Evolutionary conservation across 2,329 filamentous ascomycete genomes (phyloP), one percentile per base, ranked within the genome.

Genomic region (Grosmannia penicillata): DNA sequence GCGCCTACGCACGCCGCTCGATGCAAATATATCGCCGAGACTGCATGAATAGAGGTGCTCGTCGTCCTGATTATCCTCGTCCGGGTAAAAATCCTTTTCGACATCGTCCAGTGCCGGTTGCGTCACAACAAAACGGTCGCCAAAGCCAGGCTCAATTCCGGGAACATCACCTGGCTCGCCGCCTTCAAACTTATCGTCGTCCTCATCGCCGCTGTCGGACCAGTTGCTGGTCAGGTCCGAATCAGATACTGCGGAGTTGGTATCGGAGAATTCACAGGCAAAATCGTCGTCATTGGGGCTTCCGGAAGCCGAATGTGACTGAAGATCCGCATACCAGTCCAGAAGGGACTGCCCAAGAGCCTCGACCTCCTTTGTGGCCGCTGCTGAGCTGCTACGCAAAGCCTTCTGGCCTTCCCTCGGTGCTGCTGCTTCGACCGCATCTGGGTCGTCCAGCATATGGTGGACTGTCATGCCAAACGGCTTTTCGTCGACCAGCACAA

Each of bases 401-500:
- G 19, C 45, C 21, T 40, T 38, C 17, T 43, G 41, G 23, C 36
- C 24, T 2, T 42, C 44, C 6, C 43, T 35, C 19, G 31, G 37
- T 7, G 44, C 48, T 11, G 44, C 44, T 18, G 46, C 31, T 42
- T 43, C 32, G 1, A 45, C 50, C 18, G 58, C 56, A 4, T 72
- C 70, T 1, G 72, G 73, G 41, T 77, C 72, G 63, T 95, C 89
- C 3, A 96, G 72, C 76, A 96, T 89, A 56, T 96, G 89, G 52
- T 96, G 89, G 0, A 96, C 89, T 18, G 85, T 95, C 83, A 96
- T 91, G 11, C 89, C 89, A 51, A 86, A 91, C 0, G 83, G 75
- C 54, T 81, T 77, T 39, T 82, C 76, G 52, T 96, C 86, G 2
- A 96, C 75, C 24, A 91, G 62, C 29, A 96, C 75, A 4, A 94